These are phyloP conservation scores for Vitis riparia DNA, from an alignment of 164 flowering plant genomes.

Conservation along the genomic window DNA sequence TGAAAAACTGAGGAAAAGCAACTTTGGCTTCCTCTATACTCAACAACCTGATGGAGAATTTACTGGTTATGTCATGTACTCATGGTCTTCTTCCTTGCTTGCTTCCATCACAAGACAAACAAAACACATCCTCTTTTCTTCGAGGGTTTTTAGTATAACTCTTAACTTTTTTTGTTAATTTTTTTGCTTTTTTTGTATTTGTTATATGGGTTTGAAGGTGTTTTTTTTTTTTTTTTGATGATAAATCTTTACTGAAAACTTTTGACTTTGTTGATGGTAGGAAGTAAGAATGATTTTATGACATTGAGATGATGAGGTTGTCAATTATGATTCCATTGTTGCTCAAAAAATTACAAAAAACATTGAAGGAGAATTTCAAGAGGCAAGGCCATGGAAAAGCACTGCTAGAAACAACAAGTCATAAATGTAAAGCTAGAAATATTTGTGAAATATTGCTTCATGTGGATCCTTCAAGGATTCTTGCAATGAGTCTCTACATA, in stretches of 20 bases:
- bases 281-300: too few relatives aligned
- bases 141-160: too few relatives aligned
- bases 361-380: constrained; percentile 73
- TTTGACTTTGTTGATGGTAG: too few relatives aligned
- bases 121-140: background rate
- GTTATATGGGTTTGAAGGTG: too few relatives aligned
- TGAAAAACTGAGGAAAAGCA: constrained; percentile 72
- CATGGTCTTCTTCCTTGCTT: constrained; percentile 72
- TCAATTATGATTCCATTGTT: too few relatives aligned
- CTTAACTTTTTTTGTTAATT: too few relatives aligned
- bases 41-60: constrained; percentile 44
- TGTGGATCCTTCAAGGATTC: constrained; percentile 71
- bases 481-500: constrained; percentile 75
- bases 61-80: constrained; percentile 77
- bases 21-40: constrained; percentile 63
- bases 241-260: too few relatives aligned
- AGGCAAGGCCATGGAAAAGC: constrained; percentile 81
- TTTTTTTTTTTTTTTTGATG: too few relatives aligned
- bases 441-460: constrained; percentile 67
- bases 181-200: too few relatives aligned
- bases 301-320: too few relatives aligned
- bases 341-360: background rate
- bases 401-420: constrained; percentile 66
- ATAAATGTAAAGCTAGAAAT: constrained; percentile 64
- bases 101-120: constrained; percentile 67